Evolutionary conservation across 768 basidiomycete genomes (phyloP).

Genomic region (Termitomyces sp.): DNA sequence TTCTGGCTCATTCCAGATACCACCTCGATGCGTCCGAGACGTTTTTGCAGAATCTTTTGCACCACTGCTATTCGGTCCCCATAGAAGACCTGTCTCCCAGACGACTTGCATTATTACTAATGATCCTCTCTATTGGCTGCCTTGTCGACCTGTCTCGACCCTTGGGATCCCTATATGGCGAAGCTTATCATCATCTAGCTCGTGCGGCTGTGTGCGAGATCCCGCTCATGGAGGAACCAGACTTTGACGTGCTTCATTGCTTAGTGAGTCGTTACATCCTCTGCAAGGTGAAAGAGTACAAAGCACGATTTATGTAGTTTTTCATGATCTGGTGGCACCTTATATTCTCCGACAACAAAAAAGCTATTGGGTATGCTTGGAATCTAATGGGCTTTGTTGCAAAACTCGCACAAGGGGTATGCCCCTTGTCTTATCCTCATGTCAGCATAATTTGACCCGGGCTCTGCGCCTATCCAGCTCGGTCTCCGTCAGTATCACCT

Average conservation of each 20-base stretch:
- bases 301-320: constrained; percentile 26
- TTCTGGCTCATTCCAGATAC: constrained; percentile 33
- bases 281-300: background rate
- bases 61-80: constrained; percentile 59
- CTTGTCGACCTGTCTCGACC: constrained; percentile 57
- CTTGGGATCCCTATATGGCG: constrained; percentile 52
- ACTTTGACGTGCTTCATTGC: constrained; percentile 65
- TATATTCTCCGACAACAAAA: constrained; percentile 69
- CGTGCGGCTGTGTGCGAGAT: constrained; percentile 66
- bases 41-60: constrained; percentile 61
- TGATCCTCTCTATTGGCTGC: constrained; percentile 69
- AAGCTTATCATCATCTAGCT: constrained; percentile 62
- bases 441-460: constrained; percentile 10
- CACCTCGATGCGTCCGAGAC: constrained; percentile 67
- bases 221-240: constrained; percentile 69
- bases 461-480: constrained; percentile 34
- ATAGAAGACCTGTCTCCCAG: constrained; percentile 59
- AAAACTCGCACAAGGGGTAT: constrained; percentile 67
- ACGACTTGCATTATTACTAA: constrained; percentile 59
- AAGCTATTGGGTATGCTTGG: constrained; percentile 70
- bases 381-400: constrained; percentile 70
- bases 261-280: constrained; percentile 33
- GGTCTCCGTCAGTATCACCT: constrained; percentile 50
- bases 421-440: constrained; percentile 17
- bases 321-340: constrained; percentile 75